Evolutionary conservation across 225 moss, liverwort and hornwort species (phyloP), one percentile per base, ranked within the genome.

Genomic region (Physcomitrellopsis africana): DNA sequence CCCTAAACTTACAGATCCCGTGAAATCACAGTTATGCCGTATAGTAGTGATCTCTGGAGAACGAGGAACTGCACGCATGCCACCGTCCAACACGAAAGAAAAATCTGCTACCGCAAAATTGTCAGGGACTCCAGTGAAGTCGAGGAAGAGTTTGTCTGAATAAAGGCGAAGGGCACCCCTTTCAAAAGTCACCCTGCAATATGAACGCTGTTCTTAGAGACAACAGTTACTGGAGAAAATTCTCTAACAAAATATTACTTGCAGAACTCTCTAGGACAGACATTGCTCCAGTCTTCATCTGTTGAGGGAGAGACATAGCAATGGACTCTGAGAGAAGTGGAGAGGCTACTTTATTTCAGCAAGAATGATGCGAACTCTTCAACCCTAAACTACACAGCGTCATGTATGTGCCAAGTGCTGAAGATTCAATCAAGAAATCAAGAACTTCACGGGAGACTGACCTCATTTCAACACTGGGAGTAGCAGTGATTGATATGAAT

Each of bases 171-270:
- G 76, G 23, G 85, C 77, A 18, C 65, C 79, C 14, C 81, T 84
- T 51, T 91, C 83, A 43, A 89, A 88, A 77, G 69, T 91, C 41
- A 97, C 96, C 84, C 93, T 96, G 89, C 86, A 82, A 68, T 60
- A 26, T 5, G 17, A 75, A 16, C 45, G 59, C 9, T 6, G 48
- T 19, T 37, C 68, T 79, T 75, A 65, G 42, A 66, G 26, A 20
- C 8, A 66, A 15, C 41, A 51, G 62, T 24, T 57, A 10, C 22
- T 44, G 68, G 19, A 56, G 76, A 57, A 44, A 37, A 5, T 41
- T 32, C 9, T 43, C 3, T 5, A 1, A 14, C 5, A 7, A 57
- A 47, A 19, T 45, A 5, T 9, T 1, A 4, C 29, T 29, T 29
- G 32, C 7, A 37, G 32, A 37, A 37, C 32, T 37, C 5, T 37